Evolutionary conservation across 371 early-diverging fungal species (phyloP).

Genomic region (Syncephalis plumigaleata): DNA sequence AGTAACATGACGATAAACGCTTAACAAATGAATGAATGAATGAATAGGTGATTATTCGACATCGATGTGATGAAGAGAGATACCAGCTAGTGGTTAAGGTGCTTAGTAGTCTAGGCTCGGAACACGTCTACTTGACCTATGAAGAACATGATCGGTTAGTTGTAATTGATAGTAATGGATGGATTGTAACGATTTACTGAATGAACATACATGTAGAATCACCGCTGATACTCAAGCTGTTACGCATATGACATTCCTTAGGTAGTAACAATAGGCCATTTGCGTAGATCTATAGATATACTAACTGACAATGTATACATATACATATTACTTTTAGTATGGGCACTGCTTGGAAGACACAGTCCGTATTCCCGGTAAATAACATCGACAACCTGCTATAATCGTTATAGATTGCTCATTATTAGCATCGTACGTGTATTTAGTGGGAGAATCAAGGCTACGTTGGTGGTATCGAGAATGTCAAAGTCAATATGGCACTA

Average conservation of each 20-base stretch:
- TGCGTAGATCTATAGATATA: constrained; percentile 1
- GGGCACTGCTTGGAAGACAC: constrained; percentile 88
- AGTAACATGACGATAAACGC: not conserved
- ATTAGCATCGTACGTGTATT: not conserved
- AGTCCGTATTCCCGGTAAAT: constrained; percentile 58
- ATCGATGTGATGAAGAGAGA: constrained; percentile 42
- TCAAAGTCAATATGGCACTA: constrained; percentile 80
- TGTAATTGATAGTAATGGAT: not conserved
- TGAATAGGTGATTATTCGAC: constrained; percentile 46
- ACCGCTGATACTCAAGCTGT: constrained; percentile 96
- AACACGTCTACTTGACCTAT: constrained; percentile 56
- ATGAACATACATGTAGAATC: constrained; percentile 17
- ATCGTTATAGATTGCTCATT: not conserved
- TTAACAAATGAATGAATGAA: not conserved
- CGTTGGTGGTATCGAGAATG: constrained; percentile 88
- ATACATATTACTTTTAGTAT: no score
- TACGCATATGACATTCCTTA: constrained; percentile 85
- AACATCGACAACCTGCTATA: not conserved
- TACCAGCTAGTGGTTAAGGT: constrained; percentile 40
- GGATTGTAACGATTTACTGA: not conserved
- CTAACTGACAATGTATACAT: not conserved
- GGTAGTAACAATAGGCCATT: constrained; percentile 14
- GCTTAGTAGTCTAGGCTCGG: constrained; percentile 53
- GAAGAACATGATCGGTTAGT: constrained; percentile 65
- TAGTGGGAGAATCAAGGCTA: constrained; percentile 77